Conservation (phyloP, 2,329 filamentous ascomycete species). For the Pseudodiploospora longispora region DNA sequence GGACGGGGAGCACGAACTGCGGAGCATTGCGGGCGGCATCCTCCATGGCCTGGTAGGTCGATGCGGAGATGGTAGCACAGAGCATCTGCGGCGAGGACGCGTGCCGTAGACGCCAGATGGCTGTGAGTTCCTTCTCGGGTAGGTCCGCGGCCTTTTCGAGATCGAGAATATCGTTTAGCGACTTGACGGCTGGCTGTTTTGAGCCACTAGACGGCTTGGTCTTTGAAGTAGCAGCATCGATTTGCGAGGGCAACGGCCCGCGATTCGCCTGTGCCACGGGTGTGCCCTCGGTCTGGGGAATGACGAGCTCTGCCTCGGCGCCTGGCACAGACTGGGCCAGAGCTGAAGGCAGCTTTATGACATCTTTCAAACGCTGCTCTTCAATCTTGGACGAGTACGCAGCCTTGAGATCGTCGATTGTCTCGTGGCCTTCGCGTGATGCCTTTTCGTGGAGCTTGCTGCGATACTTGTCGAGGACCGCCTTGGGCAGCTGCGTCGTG, state of each 20-base stretch:
- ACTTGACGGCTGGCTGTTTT: conserved; percentile 30
- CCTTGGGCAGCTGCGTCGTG: conserved; percentile 61
- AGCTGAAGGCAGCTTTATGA: conserved; percentile 37
- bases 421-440: conserved; percentile 58
- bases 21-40: conserved; percentile 65
- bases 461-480: conserved; percentile 76
- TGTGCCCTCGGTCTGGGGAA: conserved; percentile 28
- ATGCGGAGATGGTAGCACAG: conserved; percentile 71
- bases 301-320: conserved; percentile 4
- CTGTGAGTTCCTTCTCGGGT: conserved; percentile 72
- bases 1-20: conserved; percentile 84
- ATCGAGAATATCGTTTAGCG: conserved; percentile 56
- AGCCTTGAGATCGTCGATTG: conserved; percentile 68
- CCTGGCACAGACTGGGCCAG: conserved; percentile 1
- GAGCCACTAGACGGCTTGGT: neutral
- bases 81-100: conserved; percentile 63
- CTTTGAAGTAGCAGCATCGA: conserved; percentile 9
- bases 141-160: conserved; percentile 67
- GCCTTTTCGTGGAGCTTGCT: conserved; percentile 80
- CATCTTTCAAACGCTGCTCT: conserved; percentile 58
- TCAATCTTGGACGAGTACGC: conserved; percentile 81
- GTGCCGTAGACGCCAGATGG: conserved; percentile 85
- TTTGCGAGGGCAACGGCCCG: conserved; percentile 20
- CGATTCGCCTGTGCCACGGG: conserved; percentile 28
- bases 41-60: conserved; percentile 68